Conservation (phyloP, 1,139 yeast species). For the Eremothecium sinecaudum region DNA sequence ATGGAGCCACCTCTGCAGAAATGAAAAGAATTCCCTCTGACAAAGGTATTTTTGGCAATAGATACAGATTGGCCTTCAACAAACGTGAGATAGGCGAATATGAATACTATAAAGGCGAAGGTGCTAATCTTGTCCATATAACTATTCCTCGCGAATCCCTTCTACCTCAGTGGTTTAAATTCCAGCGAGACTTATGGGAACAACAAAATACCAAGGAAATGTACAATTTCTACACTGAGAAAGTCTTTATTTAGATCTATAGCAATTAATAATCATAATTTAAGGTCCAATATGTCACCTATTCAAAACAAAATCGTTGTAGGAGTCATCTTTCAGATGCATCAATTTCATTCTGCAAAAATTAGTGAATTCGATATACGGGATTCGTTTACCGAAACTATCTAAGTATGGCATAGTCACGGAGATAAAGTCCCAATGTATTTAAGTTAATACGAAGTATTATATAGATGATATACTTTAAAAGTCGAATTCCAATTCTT, state of each 20-base stretch:
- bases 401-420: conserved; percentile 26
- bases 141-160: conserved; percentile 52
- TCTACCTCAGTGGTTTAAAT: conserved; percentile 64
- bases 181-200: conserved; percentile 59
- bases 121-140: conserved; percentile 30
- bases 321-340: conserved; percentile 4
- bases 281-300: conserved; percentile 21
- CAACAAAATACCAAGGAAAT: conserved; percentile 31
- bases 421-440: conserved; percentile 29
- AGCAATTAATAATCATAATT: not conserved
- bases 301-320: conserved; percentile 29
- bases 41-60: conserved; percentile 28
- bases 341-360: conserved; percentile 7
- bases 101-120: conserved; percentile 21
- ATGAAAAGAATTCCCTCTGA: conserved; percentile 18
- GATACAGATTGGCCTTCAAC: conserved; percentile 28
- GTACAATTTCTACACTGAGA: conserved; percentile 29
- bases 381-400: conserved; percentile 33
- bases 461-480: too few species aligned
- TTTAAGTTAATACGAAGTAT: conserved; percentile 2
- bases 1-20: conserved; percentile 5
- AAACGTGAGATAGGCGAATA: conserved; percentile 25
- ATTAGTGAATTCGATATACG: conserved; percentile 21
- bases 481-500: too few species aligned
- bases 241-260: conserved; percentile 18